phyloP scores from a whole-genome alignment of 441 rosid species.

The Gossypium davidsonii region DNA sequence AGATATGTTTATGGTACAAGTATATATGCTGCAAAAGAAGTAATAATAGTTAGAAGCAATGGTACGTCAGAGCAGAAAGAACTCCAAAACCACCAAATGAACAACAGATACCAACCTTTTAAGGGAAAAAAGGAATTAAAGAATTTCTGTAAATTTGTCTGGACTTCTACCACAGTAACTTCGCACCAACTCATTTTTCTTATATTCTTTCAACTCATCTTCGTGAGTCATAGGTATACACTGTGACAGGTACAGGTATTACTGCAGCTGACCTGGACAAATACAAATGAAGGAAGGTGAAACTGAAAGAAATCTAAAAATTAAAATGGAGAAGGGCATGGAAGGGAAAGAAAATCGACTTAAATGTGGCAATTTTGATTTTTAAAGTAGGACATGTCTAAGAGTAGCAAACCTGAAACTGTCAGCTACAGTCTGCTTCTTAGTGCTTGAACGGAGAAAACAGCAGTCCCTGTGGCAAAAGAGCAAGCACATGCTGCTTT shows the following conservation, averaged over 20 bases:
- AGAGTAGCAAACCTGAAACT: slow-evolving; percentile 29
- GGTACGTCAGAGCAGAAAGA: neutral
- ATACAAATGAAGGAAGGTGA: neutral
- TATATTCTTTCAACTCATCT: slow-evolving; percentile 24
- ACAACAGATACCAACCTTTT: slow-evolving; percentile 19
- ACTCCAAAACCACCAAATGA: neutral
- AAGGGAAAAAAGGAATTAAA: neutral
- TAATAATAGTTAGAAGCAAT: slow-evolving; percentile 1
- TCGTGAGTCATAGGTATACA: slow-evolving; percentile 18
- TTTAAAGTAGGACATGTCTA: neutral
- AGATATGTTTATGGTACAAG: slow-evolving; percentile 15
- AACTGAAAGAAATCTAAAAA: neutral
- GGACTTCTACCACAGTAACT: neutral
- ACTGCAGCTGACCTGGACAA: slow-evolving; percentile 25
- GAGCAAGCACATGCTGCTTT: slow-evolving; percentile 1
- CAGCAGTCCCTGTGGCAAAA: slow-evolving; percentile 13
- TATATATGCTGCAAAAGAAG: slow-evolving; percentile 20
- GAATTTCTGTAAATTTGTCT: slow-evolving; percentile 4
- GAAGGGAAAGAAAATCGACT: neutral
- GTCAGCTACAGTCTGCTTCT: slow-evolving; percentile 1
- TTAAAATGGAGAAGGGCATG: neutral
- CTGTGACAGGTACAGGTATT: slow-evolving; percentile 13
- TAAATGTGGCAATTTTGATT: neutral
- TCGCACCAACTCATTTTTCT: slow-evolving; percentile 13
- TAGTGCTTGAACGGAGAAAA: slow-evolving; percentile 12